A percentile compares a stretch with the other conserved stretches of the same genome.
Evolutionary conservation across 495 filamentous ascomycete genomes (phyloP).

Genomic region (Penicillium macrosclerotiorum): DNA sequence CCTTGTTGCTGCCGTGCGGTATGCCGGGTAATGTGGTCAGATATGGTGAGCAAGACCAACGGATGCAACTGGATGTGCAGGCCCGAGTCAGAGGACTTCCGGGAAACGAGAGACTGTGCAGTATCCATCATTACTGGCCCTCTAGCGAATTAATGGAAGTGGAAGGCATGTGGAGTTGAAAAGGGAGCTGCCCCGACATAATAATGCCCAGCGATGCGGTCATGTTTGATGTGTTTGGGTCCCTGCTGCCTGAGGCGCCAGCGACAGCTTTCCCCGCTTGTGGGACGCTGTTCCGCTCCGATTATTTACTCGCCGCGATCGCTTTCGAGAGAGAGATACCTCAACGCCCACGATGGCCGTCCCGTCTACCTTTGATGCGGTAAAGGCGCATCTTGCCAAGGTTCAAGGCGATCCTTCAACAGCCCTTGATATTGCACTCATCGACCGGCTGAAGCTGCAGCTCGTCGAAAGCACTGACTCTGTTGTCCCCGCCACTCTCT

Average conservation of each 20-base stretch:
- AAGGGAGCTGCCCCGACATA: too few relatives aligned
- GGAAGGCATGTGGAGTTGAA: slow-evolving; percentile 4
- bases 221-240: slow-evolving; percentile 17
- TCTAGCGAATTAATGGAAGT: neutral
- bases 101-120: slow-evolving; percentile 55
- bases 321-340: neutral
- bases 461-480: slow-evolving; percentile 36
- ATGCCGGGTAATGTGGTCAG: slow-evolving; percentile 92
- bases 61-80: slow-evolving; percentile 87
- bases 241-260: slow-evolving; percentile 9
- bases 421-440: slow-evolving; percentile 31
- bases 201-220: too few relatives aligned
- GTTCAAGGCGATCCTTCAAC: slow-evolving; percentile 37
- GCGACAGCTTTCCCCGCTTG: slow-evolving; percentile 13
- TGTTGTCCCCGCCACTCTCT: slow-evolving; percentile 36
- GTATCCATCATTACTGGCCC: slow-evolving; percentile 25
- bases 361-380: slow-evolving; percentile 38
- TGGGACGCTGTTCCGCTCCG: neutral
- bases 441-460: slow-evolving; percentile 44
- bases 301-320: neutral
- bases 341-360: slow-evolving; percentile 31
- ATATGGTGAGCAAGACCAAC: slow-evolving; percentile 91
- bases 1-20: slow-evolving; percentile 69
- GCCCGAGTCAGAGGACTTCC: slow-evolving; percentile 70
- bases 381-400: slow-evolving; percentile 35